These are phyloP conservation scores for Pythium apleroticum DNA, from an alignment of 352 stramenopile genomes.

Conservation along the genomic window DNA sequence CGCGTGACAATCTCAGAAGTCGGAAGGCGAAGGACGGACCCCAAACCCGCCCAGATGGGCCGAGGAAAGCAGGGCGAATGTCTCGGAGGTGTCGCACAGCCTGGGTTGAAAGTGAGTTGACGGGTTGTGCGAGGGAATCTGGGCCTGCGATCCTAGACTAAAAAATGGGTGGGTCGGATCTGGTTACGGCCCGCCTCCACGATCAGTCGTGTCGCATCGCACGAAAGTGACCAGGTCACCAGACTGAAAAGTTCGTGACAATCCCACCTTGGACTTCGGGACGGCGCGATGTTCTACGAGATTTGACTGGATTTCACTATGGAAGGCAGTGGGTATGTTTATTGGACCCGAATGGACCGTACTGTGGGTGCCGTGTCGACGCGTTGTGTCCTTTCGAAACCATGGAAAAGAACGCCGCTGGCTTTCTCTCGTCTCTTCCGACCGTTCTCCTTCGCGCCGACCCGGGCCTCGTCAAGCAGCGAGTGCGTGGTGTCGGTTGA, in stretches of 20 bases:
- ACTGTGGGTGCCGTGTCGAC: not conserved
- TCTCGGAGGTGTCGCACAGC: not conserved
- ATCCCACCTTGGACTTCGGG: not conserved
- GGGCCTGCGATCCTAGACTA: not conserved
- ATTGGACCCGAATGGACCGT: not conserved
- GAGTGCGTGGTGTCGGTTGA: not conserved
- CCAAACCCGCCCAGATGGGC: conserved; percentile 4
- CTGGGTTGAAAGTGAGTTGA: not conserved
- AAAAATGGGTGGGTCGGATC: not conserved
- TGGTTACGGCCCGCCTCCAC: conserved; percentile 2
- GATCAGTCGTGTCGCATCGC: conserved; percentile 4
- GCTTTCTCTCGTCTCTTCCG: conserved; percentile 3
- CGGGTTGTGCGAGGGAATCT: not conserved
- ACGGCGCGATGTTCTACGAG: not conserved
- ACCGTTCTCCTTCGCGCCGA: conserved; percentile 2
- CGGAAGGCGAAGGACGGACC: not conserved
- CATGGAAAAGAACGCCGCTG: conserved; percentile 1
- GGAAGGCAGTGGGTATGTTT: not conserved
- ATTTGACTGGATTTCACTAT: not conserved
- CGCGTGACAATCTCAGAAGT: too few species aligned
- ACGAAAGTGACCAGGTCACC: not conserved
- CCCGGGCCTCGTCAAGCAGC: not conserved
- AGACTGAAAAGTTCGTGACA: conserved; percentile 1
- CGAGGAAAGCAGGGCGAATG: not conserved
- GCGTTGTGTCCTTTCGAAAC: not conserved